Conservation (phyloP, 345 rosid genomes). For the Noccaea caerulescens region DNA sequence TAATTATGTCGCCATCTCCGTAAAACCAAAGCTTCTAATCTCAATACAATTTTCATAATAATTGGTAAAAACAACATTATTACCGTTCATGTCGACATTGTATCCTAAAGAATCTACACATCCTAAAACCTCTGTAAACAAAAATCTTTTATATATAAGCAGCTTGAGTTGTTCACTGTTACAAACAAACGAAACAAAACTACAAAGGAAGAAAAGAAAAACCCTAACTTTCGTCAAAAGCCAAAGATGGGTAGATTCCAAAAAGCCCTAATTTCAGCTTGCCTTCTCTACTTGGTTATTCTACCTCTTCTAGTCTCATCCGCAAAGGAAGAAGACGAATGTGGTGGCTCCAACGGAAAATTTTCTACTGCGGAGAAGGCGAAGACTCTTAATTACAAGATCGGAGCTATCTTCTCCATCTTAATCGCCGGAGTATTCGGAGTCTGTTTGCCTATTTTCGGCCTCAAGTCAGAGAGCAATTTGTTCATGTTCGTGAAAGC, state of each 20-base stretch:
- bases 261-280: slow-evolving; percentile 17
- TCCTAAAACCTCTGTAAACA: slow-evolving; percentile 16
- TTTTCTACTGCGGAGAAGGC: slow-evolving; percentile 23
- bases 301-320: slow-evolving; percentile 35
- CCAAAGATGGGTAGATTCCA: slow-evolving; percentile 29
- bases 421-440: slow-evolving; percentile 60
- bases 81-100: slow-evolving; percentile 36
- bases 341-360: slow-evolving; percentile 25
- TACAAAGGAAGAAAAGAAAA: neutral
- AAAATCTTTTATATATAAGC: neutral
- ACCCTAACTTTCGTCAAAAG: slow-evolving; percentile 29
- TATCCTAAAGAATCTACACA: neutral
- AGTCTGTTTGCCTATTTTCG: slow-evolving; percentile 57
- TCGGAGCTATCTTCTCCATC: slow-evolving; percentile 56
- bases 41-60: neutral
- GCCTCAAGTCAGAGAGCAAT: slow-evolving; percentile 58
- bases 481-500: slow-evolving; percentile 66
- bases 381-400: slow-evolving; percentile 48
- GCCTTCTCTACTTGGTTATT: slow-evolving; percentile 1
- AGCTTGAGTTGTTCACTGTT: slow-evolving; percentile 32
- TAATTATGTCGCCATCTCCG: slow-evolving; percentile 37
- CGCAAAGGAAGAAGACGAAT: slow-evolving; percentile 31
- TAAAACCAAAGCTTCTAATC: neutral
- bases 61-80: slow-evolving; percentile 1
- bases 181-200: neutral